phyloP scores from a whole-genome alignment of 805 yeast species.

The Nakazawaea peltata region DNA sequence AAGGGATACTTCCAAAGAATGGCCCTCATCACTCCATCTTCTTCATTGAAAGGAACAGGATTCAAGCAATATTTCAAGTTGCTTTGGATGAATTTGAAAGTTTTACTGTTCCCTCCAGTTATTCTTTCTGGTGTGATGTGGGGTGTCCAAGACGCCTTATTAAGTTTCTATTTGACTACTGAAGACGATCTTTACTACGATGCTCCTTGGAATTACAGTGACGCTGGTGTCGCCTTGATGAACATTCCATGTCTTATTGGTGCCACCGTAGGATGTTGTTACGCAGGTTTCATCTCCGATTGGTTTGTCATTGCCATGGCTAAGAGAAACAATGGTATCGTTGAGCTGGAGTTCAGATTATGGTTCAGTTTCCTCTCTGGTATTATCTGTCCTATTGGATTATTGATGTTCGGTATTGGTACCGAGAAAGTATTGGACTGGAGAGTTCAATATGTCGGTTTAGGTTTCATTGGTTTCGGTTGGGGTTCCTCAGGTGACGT shows the following conservation, averaged over 20 bases:
- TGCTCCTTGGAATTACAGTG: constrained; percentile 58
- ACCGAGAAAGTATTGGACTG: constrained; percentile 41
- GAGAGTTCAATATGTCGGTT: constrained; percentile 49
- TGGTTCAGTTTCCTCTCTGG: constrained; percentile 50
- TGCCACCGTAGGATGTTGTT: constrained; percentile 56
- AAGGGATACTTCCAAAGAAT: constrained; percentile 23
- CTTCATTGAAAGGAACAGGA: constrained; percentile 29
- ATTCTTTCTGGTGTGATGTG: constrained; percentile 63
- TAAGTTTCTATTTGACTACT: constrained; percentile 67
- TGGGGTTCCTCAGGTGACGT: constrained; percentile 69
- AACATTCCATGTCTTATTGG: constrained; percentile 65
- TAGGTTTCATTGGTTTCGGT: constrained; percentile 60
- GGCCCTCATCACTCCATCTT: constrained; percentile 26
- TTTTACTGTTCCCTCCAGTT: constrained; percentile 47
- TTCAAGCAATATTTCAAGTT: constrained; percentile 32
- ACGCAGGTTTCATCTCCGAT: constrained; percentile 56
- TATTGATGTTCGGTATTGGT: constrained; percentile 59
- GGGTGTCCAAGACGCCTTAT: constrained; percentile 75
- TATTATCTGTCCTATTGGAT: constrained; percentile 52
- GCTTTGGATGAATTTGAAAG: constrained; percentile 18
- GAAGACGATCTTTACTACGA: constrained; percentile 62
- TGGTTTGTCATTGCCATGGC: constrained; percentile 55
- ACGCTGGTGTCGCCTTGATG: constrained; percentile 67
- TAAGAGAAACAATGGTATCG: constrained; percentile 48
- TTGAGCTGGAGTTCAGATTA: constrained; percentile 59